These are phyloP conservation scores for Phaffomyces thermotolerans DNA, from an alignment of 805 yeast species.

Conservation along the genomic window DNA sequence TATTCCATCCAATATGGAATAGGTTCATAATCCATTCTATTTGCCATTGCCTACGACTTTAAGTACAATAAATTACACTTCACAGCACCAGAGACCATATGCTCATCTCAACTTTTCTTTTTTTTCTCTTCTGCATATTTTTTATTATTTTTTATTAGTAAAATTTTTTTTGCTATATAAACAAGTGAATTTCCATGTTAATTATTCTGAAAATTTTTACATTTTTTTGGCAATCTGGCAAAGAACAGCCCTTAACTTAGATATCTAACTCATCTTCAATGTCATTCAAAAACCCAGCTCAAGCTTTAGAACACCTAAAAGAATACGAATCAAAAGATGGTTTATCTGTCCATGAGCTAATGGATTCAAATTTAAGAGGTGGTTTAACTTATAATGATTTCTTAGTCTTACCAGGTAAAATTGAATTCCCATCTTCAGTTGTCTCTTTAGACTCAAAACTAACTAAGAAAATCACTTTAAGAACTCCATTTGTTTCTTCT, in stretches of 20 bases:
- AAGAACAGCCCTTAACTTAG: slow-evolving; percentile 17
- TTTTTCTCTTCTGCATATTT: neutral
- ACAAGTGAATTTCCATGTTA: neutral
- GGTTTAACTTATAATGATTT: slow-evolving; percentile 98
- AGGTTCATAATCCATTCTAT: no score
- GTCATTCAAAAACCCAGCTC: slow-evolving; percentile 37
- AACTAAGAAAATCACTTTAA: slow-evolving; percentile 86
- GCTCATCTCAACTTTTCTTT: slow-evolving; percentile 4
- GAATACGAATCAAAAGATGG: slow-evolving; percentile 76
- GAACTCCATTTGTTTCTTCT: slow-evolving; percentile 92
- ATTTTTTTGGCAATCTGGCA: slow-evolving; percentile 26
- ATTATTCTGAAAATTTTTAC: slow-evolving; percentile 2
- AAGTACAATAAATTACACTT: no score
- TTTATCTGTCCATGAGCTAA: slow-evolving; percentile 69
- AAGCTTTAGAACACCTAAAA: slow-evolving; percentile 63
- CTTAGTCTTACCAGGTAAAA: slow-evolving; percentile 90
- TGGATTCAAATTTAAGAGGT: slow-evolving; percentile 88
- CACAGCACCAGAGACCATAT: no score
- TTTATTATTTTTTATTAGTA: no score
- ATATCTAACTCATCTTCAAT: slow-evolving; percentile 7
- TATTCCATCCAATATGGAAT: no score
- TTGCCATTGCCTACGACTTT: no score
- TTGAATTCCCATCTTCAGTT: slow-evolving; percentile 72
- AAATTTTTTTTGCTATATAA: slow-evolving; percentile 4
- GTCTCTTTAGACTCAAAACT: slow-evolving; percentile 80